These are phyloP conservation scores for Papiliotrema nemorosa DNA, from an alignment of 1,284 basidiomycete genomes.

Conservation along the genomic window DNA sequence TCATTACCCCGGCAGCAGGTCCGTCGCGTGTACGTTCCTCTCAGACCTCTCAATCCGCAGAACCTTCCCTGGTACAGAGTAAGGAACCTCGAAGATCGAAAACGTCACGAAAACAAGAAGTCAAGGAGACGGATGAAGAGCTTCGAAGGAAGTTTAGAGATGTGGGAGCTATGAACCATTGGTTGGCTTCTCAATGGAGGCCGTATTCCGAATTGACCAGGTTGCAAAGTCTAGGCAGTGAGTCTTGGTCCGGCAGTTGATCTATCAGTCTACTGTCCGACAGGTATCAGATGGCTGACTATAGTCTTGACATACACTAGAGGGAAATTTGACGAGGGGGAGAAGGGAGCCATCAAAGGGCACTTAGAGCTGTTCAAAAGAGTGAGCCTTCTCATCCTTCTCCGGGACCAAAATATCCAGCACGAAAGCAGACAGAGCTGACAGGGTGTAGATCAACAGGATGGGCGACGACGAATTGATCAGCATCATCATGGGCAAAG, in stretches of 20 bases:
- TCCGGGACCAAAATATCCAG: not conserved
- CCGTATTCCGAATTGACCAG: conserved; percentile 21
- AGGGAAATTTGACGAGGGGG: conserved; percentile 30
- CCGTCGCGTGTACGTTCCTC: not conserved
- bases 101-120: not conserved
- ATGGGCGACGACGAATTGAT: conserved; percentile 26
- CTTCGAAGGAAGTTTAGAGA: conserved; percentile 10
- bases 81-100: not conserved
- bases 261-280: not conserved
- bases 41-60: not conserved
- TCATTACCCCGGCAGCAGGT: not conserved
- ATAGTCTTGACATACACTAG: conserved; percentile 35
- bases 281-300: conserved; percentile 4
- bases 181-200: conserved; percentile 29
- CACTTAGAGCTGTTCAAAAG: conserved; percentile 25
- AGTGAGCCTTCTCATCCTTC: conserved; percentile 9
- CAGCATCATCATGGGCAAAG: conserved; percentile 31
- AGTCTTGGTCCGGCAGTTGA: conserved; percentile 10
- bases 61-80: not conserved
- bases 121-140: conserved; percentile 12
- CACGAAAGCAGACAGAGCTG: not conserved
- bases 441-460: conserved; percentile 15
- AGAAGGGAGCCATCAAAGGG: conserved; percentile 23
- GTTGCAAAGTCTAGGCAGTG: conserved; percentile 36
- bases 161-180: conserved; percentile 24